Percentiles rank a stretch among this genome's conserved stretches.
phyloP scores from a whole-genome alignment of 805 yeast genomes.

The Sugiyamaella americana region DNA sequence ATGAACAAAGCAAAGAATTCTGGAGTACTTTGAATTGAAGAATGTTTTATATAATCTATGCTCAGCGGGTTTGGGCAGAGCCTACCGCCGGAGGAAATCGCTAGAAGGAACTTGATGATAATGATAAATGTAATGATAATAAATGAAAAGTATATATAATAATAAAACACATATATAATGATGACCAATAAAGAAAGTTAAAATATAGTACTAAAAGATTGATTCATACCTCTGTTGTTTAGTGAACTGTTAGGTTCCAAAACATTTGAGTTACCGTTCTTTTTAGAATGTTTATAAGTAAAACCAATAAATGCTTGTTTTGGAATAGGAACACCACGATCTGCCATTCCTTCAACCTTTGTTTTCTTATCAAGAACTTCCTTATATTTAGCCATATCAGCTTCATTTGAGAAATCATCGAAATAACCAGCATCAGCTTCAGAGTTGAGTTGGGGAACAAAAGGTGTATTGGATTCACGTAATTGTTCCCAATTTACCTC shows the following conservation, averaged over 20 bases:
- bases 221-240: conserved; percentile 7
- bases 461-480: conserved; percentile 78
- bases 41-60: no score
- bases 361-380: conserved; percentile 92
- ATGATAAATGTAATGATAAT: no score
- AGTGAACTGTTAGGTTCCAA: conserved; percentile 13
- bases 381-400: conserved; percentile 94
- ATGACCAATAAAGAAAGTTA: conserved; percentile 4
- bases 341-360: conserved; percentile 75
- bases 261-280: conserved; percentile 10
- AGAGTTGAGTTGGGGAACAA: conserved; percentile 91
- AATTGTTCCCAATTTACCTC: conserved; percentile 76
- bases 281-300: conserved; percentile 78
- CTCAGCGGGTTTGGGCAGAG: no score
- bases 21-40: conserved; percentile 20
- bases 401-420: conserved; percentile 94
- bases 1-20: conserved; percentile 27
- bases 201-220: conserved; percentile 21
- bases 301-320: conserved; percentile 83
- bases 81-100: no score
- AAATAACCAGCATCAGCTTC: conserved; percentile 99
- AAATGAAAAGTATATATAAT: not conserved
- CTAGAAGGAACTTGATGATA: no score
- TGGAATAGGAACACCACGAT: conserved; percentile 49
- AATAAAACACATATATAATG: not conserved